Percentiles rank a stretch among this genome's conserved stretches.
Evolutionary conservation across 179 eudicot genomes (phyloP).

Genomic region (Sideroxylon spinosum): DNA sequence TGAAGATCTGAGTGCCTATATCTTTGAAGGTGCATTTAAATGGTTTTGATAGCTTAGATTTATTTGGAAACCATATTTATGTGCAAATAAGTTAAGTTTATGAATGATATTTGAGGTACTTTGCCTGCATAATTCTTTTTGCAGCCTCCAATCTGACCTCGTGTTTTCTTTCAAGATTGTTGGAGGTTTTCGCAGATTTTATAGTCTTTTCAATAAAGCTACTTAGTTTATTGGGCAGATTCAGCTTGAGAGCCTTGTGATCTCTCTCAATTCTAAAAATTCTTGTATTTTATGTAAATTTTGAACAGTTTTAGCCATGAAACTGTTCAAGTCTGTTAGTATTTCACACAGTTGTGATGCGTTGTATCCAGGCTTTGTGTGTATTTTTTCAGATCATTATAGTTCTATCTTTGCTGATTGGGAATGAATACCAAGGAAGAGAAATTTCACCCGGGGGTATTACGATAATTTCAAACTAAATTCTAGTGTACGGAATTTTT

Average conservation of each 20-base stretch:
- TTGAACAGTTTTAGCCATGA: background rate
- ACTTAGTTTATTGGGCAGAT: background rate
- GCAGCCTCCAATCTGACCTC: too few relatives aligned
- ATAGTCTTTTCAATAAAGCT: background rate
- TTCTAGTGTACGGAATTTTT: background rate
- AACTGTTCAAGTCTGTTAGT: background rate
- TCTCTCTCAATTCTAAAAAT: background rate
- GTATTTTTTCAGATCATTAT: too few relatives aligned
- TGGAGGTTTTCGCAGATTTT: background rate
- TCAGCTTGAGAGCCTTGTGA: background rate
- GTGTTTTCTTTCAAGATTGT: too few relatives aligned
- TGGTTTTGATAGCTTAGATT: background rate
- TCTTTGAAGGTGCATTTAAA: slow-evolving; percentile 6
- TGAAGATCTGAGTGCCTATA: background rate
- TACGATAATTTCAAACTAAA: background rate
- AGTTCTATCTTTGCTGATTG: too few relatives aligned
- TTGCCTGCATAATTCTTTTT: too few relatives aligned
- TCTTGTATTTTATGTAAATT: background rate
- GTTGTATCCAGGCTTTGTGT: too few relatives aligned
- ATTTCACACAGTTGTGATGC: background rate
- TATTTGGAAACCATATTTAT: background rate
- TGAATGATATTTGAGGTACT: background rate
- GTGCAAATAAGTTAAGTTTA: background rate
- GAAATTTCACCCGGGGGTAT: background rate
- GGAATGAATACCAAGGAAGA: background rate